Evolutionary conservation across 306 rosid genomes (phyloP).

Genomic region (Boehmeria nivea): DNA sequence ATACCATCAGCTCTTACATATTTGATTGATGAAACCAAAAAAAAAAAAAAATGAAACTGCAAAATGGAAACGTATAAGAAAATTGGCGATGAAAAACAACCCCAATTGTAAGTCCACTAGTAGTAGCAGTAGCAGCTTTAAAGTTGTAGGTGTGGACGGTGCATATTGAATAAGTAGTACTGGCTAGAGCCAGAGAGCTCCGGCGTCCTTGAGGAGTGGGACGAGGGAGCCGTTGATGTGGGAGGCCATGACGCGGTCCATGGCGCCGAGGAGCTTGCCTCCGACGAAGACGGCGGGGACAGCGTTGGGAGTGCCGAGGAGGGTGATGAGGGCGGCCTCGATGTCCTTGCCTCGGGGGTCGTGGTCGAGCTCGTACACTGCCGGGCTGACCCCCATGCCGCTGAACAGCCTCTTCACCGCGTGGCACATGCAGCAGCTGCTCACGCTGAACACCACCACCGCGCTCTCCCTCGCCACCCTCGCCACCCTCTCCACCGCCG

Average conservation of each 20-base stretch:
- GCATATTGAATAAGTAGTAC: too few relatives aligned
- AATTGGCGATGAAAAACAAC: neutral
- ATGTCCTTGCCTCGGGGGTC: constrained; percentile 79
- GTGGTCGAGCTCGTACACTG: constrained; percentile 77
- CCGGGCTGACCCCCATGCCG: constrained; percentile 90
- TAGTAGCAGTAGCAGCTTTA: too few relatives aligned
- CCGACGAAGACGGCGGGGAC: constrained; percentile 89
- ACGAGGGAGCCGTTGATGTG: constrained; percentile 85
- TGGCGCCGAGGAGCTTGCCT: constrained; percentile 76
- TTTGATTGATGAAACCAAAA: neutral
- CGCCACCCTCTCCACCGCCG: constrained; percentile 49
- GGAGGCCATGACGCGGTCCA: constrained; percentile 91
- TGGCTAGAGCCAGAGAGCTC: constrained; percentile 81
- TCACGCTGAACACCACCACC: constrained; percentile 83
- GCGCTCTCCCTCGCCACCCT: constrained; percentile 81
- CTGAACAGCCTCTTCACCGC: constrained; percentile 83
- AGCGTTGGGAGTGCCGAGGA: constrained; percentile 45
- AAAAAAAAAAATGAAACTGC: too few relatives aligned
- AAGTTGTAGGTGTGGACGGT: too few relatives aligned
- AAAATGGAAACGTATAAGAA: too few relatives aligned
- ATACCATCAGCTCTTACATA: too few relatives aligned
- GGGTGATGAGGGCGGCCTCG: constrained; percentile 60
- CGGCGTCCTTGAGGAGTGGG: constrained; percentile 95
- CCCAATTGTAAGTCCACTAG: too few relatives aligned
- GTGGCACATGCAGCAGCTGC: constrained; percentile 97